Conservation (phyloP, 2,329 filamentous ascomycete genomes). For the Fusarium secorum region DNA sequence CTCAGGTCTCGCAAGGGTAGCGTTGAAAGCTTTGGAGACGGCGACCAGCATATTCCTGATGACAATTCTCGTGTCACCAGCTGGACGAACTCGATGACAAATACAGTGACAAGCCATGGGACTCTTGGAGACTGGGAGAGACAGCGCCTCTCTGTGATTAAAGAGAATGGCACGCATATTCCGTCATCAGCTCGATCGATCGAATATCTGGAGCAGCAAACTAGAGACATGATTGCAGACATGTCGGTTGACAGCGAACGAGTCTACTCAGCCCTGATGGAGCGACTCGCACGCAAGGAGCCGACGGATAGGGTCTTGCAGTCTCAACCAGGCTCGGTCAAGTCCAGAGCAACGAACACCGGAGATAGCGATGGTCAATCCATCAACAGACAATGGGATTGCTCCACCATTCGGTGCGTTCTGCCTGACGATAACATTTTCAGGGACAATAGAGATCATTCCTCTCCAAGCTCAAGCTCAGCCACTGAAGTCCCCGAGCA, state of each 20-base stretch:
- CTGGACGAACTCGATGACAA: slow-evolving; percentile 71
- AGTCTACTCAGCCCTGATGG: slow-evolving; percentile 71
- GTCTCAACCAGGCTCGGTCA: not conserved
- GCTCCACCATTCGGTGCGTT: slow-evolving; percentile 48
- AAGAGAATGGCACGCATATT: slow-evolving; percentile 58
- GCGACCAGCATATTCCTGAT: slow-evolving; percentile 51
- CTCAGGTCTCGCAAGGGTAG: slow-evolving; percentile 64
- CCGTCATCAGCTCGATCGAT: slow-evolving; percentile 50
- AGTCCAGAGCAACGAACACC: not conserved
- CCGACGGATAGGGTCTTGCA: not conserved
- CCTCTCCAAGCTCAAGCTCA: not conserved
- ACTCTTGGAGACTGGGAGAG: slow-evolving; percentile 55
- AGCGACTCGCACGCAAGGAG: slow-evolving; percentile 55
- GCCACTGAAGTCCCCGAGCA: slow-evolving; percentile 1
- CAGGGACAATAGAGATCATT: slow-evolving; percentile 10
- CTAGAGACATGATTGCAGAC: slow-evolving; percentile 32
- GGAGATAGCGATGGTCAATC: not conserved
- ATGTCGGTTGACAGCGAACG: slow-evolving; percentile 61
- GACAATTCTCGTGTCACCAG: slow-evolving; percentile 74
- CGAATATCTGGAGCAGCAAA: slow-evolving; percentile 10
- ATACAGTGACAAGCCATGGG: slow-evolving; percentile 58
- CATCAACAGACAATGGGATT: slow-evolving; percentile 27
- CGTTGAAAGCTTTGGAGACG: slow-evolving; percentile 57
- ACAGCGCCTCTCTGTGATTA: slow-evolving; percentile 70
- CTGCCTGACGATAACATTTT: slow-evolving; percentile 47